phyloP scores from a whole-genome alignment of 139 green algal species.

The Chlorella sp. region DNA sequence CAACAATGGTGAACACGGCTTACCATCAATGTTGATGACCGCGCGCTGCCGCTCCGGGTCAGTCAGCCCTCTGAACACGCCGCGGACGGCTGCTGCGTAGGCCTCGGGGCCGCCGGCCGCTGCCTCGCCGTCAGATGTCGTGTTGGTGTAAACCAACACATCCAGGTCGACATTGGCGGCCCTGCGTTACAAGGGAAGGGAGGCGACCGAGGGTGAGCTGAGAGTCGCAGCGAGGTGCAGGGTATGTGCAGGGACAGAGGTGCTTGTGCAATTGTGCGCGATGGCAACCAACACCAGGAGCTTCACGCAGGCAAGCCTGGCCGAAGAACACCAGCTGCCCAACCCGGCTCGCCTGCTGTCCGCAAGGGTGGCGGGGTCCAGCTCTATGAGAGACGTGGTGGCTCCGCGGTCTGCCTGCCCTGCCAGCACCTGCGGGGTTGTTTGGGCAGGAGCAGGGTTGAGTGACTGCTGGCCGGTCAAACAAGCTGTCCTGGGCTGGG shows the following conservation, averaged over 20 bases:
- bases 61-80: constrained; percentile 66
- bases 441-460: no score
- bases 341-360: constrained; percentile 31
- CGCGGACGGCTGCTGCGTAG: constrained; percentile 54
- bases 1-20: neutral
- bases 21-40: constrained; percentile 92
- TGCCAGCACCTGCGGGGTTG: constrained; percentile 58
- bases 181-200: no score
- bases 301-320: no score
- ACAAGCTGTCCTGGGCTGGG: no score
- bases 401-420: constrained; percentile 86
- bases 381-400: constrained; percentile 54
- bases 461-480: no score
- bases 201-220: no score
- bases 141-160: constrained; percentile 87
- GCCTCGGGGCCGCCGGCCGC: constrained; percentile 26
- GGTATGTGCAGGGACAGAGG: no score
- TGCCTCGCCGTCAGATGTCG: constrained; percentile 41
- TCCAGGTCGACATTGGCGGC: constrained; percentile 57
- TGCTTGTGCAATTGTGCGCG: no score
- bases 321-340: no score
- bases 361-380: constrained; percentile 39
- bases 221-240: no score
- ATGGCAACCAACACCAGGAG: no score
- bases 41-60: constrained; percentile 66